Percentiles rank a stretch among this genome's conserved stretches.
Evolutionary conservation across 139 green algal genomes (phyloP).

Genomic region (Nannochloris sp.): DNA sequence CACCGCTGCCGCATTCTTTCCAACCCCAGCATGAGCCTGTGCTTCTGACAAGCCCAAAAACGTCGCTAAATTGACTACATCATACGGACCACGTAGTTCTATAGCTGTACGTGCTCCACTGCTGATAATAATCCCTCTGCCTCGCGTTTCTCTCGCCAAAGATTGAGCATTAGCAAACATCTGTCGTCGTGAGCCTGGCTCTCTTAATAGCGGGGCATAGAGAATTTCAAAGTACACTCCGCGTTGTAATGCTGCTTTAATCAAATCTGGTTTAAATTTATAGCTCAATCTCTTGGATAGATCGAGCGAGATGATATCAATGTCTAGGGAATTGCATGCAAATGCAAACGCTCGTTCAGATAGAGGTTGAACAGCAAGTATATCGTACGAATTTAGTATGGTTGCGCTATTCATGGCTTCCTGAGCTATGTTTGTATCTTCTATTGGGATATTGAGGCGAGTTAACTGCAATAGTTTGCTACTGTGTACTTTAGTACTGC

Average conservation of each 20-base stretch:
- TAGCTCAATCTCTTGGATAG: slow-evolving; percentile 31
- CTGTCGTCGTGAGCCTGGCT: slow-evolving; percentile 19
- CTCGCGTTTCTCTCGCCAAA: slow-evolving; percentile 34
- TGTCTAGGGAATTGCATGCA: slow-evolving; percentile 46
- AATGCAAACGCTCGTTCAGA: slow-evolving; percentile 35
- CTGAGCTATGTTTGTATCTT: slow-evolving; percentile 23
- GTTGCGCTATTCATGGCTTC: slow-evolving; percentile 3
- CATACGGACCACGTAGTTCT: slow-evolving; percentile 52
- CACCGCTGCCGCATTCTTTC: slow-evolving; percentile 9
- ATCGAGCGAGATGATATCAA: slow-evolving; percentile 58
- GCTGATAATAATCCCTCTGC: slow-evolving; percentile 43
- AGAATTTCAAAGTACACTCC: slow-evolving; percentile 62
- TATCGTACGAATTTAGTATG: slow-evolving; percentile 38
- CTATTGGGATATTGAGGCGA: slow-evolving; percentile 32
- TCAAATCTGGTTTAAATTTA: slow-evolving; percentile 26
- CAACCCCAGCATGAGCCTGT: slow-evolving; percentile 37
- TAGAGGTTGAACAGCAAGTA: slow-evolving; percentile 48
- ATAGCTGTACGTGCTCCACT: slow-evolving; percentile 42
- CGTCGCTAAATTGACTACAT: slow-evolving; percentile 47
- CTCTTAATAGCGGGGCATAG: slow-evolving; percentile 26
- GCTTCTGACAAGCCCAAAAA: slow-evolving; percentile 45
- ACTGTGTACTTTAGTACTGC: too few relatives aligned
- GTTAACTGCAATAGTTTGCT: slow-evolving; percentile 34
- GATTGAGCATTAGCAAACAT: slow-evolving; percentile 44
- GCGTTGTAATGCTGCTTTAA: slow-evolving; percentile 38